Conservation (phyloP, 2,329 filamentous ascomycete species). For the Calonectria fujianensis region DNA sequence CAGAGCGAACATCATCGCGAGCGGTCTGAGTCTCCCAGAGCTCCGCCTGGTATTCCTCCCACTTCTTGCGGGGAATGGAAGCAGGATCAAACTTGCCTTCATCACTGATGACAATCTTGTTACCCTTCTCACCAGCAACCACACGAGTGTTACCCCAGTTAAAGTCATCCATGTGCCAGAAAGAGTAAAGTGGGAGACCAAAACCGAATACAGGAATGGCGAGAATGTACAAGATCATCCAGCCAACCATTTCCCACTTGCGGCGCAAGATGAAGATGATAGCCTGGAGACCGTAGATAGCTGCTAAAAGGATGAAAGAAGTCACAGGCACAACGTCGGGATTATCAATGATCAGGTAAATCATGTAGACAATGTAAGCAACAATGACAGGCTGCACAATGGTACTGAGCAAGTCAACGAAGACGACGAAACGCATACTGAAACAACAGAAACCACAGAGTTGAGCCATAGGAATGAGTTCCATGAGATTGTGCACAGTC, state of each 20-base stretch:
- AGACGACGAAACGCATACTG: constrained; percentile 98
- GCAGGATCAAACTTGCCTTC: constrained; percentile 98
- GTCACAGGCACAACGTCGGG: constrained; percentile 84
- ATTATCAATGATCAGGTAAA: constrained; percentile 81
- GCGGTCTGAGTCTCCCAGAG: constrained; percentile 95
- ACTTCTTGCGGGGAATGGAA: constrained; percentile 97
- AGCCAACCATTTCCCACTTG: constrained; percentile 99
- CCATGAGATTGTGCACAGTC: constrained; percentile 97
- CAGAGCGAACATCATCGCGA: constrained; percentile 87
- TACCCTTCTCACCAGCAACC: constrained; percentile 93
- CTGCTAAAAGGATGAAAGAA: constrained; percentile 91
- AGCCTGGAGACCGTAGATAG: constrained; percentile 97
- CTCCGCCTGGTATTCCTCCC: constrained; percentile 99
- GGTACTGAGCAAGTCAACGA: constrained; percentile 93
- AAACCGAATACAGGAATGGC: constrained; percentile 95
- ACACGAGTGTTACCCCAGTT: constrained; percentile 99
- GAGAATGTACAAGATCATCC: constrained; percentile 97
- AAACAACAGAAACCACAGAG: constrained; percentile 99
- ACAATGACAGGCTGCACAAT: constrained; percentile 93
- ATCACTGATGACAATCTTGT: constrained; percentile 94
- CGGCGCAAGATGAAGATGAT: constrained; percentile 97
- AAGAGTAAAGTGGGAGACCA: constrained; percentile 91
- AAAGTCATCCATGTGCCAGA: constrained; percentile 99
- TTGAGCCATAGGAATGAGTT: constrained; percentile 93
- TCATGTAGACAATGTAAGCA: constrained; percentile 91